These are phyloP conservation scores for Cocos nucifera DNA, from an alignment of 176 grass and related monocot genomes.

Conservation along the genomic window DNA sequence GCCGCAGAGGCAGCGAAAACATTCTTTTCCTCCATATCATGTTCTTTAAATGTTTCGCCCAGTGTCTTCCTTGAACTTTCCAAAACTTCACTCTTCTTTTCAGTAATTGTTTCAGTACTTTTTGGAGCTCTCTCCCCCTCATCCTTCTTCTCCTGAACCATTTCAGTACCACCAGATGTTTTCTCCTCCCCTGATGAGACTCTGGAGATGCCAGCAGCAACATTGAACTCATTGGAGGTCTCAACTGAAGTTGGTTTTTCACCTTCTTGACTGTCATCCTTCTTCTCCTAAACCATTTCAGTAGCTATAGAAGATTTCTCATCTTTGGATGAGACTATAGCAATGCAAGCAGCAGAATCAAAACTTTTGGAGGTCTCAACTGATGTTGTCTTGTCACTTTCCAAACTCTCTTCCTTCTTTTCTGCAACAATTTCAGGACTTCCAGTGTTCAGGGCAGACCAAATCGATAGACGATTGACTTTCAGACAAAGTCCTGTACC, in stretches of 20 bases:
- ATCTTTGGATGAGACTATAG: too few species aligned
- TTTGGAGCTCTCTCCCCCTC: conserved; percentile 1
- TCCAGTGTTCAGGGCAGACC: too few species aligned
- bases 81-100: neutral
- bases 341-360: too few species aligned
- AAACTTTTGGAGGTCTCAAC: too few species aligned
- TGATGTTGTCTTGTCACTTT: too few species aligned
- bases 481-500: too few species aligned
- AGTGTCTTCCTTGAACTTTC: neutral
- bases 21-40: neutral
- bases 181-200: neutral
- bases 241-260: conserved; percentile 1
- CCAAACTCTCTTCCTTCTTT: too few species aligned
- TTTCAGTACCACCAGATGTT: neutral
- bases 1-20: neutral
- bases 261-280: neutral
- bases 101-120: neutral
- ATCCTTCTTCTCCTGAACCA: neutral
- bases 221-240: neutral
- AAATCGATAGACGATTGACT: too few species aligned
- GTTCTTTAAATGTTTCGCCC: neutral
- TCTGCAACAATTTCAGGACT: too few species aligned
- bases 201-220: neutral
- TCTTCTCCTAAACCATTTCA: neutral
- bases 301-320: too few species aligned